A percentile compares a stretch with the other conserved stretches of the same genome.
These are phyloP conservation scores for Dactylonectria estremocensis DNA, from an alignment of 2,329 filamentous ascomycete genomes.

Conservation along the genomic window DNA sequence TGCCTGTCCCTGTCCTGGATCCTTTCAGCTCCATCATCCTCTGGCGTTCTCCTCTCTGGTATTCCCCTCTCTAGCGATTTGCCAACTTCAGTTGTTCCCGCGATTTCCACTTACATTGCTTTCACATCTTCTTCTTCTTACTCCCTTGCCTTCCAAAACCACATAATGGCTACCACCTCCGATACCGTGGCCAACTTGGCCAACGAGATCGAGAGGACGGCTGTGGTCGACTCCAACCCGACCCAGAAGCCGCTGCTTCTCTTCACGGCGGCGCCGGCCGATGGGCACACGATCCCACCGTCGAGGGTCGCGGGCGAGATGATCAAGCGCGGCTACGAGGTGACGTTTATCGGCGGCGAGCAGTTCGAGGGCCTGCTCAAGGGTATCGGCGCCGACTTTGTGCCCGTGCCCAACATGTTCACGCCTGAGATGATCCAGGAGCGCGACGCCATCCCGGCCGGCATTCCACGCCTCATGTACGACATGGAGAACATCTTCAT, in stretches of 20 bases:
- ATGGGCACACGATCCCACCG: slow-evolving; percentile 52
- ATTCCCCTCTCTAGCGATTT: neutral
- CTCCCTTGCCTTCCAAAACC: neutral
- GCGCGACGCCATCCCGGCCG: slow-evolving; percentile 37
- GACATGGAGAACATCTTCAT: slow-evolving; percentile 47
- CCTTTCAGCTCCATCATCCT: neutral
- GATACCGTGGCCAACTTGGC: slow-evolving; percentile 16
- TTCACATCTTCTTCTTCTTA: neutral
- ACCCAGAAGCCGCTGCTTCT: slow-evolving; percentile 50
- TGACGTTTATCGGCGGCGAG: slow-evolving; percentile 59
- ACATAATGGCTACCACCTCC: slow-evolving; percentile 3
- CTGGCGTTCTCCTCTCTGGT: neutral
- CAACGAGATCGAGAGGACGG: slow-evolving; percentile 21
- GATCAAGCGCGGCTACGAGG: slow-evolving; percentile 56
- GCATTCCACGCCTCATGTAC: slow-evolving; percentile 49
- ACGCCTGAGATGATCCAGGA: slow-evolving; percentile 39
- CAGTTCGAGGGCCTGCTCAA: slow-evolving; percentile 55
- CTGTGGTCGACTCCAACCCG: slow-evolving; percentile 1
- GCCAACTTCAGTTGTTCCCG: neutral
- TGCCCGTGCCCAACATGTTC: slow-evolving; percentile 35
- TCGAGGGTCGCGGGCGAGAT: slow-evolving; percentile 56
- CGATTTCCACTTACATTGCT: neutral
- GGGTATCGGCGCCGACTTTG: slow-evolving; percentile 56
- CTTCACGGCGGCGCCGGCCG: slow-evolving; percentile 45
- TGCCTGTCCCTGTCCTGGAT: too few relatives aligned